These are phyloP conservation scores for Mucor irregularis DNA, from an alignment of 371 early-diverging fungal genomes.

Conservation along the genomic window DNA sequence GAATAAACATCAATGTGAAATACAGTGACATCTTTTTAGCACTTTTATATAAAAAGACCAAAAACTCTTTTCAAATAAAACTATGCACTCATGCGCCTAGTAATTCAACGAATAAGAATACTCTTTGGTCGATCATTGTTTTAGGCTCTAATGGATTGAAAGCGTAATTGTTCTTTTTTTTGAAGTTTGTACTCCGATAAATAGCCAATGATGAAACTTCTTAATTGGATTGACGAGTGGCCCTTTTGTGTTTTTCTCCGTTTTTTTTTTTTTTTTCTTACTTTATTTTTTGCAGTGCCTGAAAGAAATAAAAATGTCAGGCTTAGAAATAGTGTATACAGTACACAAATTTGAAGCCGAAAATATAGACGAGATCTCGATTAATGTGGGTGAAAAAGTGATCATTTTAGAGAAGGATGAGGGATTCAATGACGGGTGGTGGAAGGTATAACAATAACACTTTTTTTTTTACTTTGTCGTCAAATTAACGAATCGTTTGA, in stretches of 20 bases:
- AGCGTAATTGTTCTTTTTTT: too few relatives aligned
- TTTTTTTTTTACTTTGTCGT: not conserved
- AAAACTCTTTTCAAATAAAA: too few relatives aligned
- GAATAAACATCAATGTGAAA: too few relatives aligned
- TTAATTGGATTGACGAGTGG: too few relatives aligned
- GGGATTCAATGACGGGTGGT: constrained; percentile 80
- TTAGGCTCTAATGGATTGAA: too few relatives aligned
- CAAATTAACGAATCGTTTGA: not conserved
- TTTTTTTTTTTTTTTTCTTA: constrained; percentile 4
- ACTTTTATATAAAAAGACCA: too few relatives aligned
- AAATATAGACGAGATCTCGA: constrained; percentile 75
- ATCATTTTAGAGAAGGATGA: constrained; percentile 76
- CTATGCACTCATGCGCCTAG: too few relatives aligned
- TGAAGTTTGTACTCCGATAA: too few relatives aligned
- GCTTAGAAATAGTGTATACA: constrained; percentile 55
- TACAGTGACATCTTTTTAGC: too few relatives aligned
- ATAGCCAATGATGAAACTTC: not conserved
- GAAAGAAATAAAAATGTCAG: constrained; percentile 7
- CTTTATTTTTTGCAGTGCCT: not conserved
- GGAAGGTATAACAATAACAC: constrained; percentile 37
- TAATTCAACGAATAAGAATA: too few relatives aligned
- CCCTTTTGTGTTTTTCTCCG: not conserved
- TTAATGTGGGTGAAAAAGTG: constrained; percentile 68
- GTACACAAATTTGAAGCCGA: constrained; percentile 66
- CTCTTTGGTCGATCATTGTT: too few relatives aligned